Percentiles rank a stretch among this genome's conserved stretches.
phyloP scores from a whole-genome alignment of 2,329 filamentous ascomycete species.

The Exserohilum turcica region DNA sequence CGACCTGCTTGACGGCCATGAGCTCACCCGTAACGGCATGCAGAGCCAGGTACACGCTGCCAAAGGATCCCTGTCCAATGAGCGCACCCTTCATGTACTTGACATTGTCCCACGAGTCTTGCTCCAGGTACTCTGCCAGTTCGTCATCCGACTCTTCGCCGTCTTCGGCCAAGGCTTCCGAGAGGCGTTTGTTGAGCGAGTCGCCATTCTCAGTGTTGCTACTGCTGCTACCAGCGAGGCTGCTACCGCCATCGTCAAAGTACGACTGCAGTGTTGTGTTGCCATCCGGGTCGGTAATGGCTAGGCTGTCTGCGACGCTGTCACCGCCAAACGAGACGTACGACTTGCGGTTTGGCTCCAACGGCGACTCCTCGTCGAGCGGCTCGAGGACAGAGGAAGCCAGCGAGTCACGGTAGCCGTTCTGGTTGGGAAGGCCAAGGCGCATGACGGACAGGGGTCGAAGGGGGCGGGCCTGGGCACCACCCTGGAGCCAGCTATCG shows the following conservation, averaged over 20 bases:
- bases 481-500: conserved; percentile 79
- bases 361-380: conserved; percentile 84
- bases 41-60: conserved; percentile 90
- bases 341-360: conserved; percentile 89
- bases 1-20: conserved; percentile 97
- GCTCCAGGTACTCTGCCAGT: conserved; percentile 84
- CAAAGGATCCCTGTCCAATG: conserved; percentile 96
- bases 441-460: conserved; percentile 66
- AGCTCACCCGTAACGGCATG: conserved; percentile 96
- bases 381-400: conserved; percentile 88
- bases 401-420: conserved; percentile 81
- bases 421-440: conserved; percentile 61
- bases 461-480: conserved; percentile 54
- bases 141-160: conserved; percentile 91
- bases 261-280: conserved; percentile 74
- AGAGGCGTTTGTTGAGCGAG: conserved; percentile 81
- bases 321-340: conserved; percentile 86
- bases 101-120: conserved; percentile 93
- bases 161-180: conserved; percentile 83
- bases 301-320: conserved; percentile 71
- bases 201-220: conserved; percentile 63
- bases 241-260: conserved; percentile 79
- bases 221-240: conserved; percentile 70
- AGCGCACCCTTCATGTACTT: conserved; percentile 99
- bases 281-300: conserved; percentile 77